phyloP scores from a whole-genome alignment of 495 filamentous ascomycete species.

The Neurospora sp. region DNA sequence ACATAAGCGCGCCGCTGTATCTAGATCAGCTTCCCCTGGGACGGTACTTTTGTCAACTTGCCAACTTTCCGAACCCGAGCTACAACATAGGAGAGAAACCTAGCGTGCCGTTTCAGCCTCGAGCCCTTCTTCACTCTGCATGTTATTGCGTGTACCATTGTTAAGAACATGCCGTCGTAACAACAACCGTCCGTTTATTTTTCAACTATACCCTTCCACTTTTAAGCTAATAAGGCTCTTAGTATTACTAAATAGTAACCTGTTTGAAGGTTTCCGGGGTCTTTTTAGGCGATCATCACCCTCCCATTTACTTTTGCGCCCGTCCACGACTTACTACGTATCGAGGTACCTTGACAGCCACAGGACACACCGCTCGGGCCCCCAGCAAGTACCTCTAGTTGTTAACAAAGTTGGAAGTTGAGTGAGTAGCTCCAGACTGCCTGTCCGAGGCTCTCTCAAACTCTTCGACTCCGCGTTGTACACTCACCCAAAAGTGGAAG shows the following conservation, averaged over 20 bases:
- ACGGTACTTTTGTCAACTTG: not conserved
- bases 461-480: not conserved
- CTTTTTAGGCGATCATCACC: not conserved
- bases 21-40: not conserved
- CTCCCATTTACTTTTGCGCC: not conserved
- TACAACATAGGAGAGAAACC: not conserved
- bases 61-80: not conserved
- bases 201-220: not conserved
- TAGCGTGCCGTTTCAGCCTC: not conserved
- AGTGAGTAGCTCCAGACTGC: not conserved
- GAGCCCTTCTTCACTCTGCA: not conserved
- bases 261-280: not conserved
- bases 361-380: not conserved
- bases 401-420: not conserved
- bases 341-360: not conserved
- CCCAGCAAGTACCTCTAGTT: not conserved
- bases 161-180: not conserved
- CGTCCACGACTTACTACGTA: not conserved
- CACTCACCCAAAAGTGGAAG: not conserved
- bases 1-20: not conserved
- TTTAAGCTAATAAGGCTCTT: not conserved
- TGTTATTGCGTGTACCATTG: not conserved
- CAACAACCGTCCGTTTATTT: not conserved
- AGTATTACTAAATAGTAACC: not conserved
- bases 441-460: not conserved